A percentile compares a stretch with the other conserved stretches of the same genome.
phyloP scores from a whole-genome alignment of 164 flowering plant genomes.

The Cinnamomum micranthum region DNA sequence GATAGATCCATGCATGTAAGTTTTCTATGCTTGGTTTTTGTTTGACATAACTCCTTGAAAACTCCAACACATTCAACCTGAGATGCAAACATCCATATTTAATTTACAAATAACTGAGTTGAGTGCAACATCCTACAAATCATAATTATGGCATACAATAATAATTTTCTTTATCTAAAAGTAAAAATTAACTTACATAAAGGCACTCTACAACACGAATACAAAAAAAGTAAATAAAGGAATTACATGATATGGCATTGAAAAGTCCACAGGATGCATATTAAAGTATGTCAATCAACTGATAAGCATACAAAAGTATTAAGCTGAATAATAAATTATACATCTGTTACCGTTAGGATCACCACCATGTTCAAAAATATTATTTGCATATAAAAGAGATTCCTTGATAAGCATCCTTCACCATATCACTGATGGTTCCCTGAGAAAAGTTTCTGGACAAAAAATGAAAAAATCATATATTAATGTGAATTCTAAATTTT shows the following conservation, averaged over 20 bases:
- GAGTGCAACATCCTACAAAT: too few species aligned
- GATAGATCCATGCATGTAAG: constrained; percentile 80
- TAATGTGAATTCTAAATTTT: too few species aligned
- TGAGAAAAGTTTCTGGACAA: constrained; percentile 86
- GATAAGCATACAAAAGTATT: background rate
- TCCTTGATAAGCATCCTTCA: constrained; percentile 75
- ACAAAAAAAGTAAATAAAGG: too few species aligned
- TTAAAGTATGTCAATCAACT: too few species aligned
- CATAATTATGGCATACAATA: too few species aligned
- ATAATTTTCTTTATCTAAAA: too few species aligned
- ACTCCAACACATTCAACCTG: constrained; percentile 82
- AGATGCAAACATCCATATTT: constrained; percentile 32
- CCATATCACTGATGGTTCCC: constrained; percentile 94
- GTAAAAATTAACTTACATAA: constrained; percentile 6
- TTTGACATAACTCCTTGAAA: constrained; percentile 72
- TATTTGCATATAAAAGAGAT: constrained; percentile 81
- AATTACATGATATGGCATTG: too few species aligned
- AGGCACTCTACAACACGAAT: too few species aligned
- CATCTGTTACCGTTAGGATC: constrained; percentile 69
- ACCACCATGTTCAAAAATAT: constrained; percentile 90
- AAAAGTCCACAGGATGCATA: too few species aligned
- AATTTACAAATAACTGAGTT: background rate
- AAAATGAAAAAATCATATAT: constrained; percentile 11
- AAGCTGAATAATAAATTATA: background rate
- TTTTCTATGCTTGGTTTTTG: constrained; percentile 82